These are phyloP conservation scores for Colletotrichum cordylinicola DNA, from an alignment of 2,329 filamentous ascomycete genomes.

Conservation along the genomic window DNA sequence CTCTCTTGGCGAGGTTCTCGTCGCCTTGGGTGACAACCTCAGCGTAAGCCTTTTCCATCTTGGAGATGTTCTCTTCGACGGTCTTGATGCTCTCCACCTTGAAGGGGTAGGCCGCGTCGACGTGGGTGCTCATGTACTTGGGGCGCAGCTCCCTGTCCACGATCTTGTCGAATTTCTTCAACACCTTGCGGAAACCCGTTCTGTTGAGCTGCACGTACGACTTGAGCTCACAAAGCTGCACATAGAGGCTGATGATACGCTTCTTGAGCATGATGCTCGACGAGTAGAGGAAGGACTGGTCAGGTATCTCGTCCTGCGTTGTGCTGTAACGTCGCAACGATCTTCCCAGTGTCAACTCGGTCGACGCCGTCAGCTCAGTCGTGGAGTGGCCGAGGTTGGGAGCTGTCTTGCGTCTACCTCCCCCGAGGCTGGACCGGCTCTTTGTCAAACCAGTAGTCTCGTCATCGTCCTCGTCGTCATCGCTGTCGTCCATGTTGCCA, in stretches of 20 bases:
- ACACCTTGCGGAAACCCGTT: conserved; percentile 93
- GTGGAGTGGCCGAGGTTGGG: conserved; percentile 44
- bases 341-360: conserved; percentile 56
- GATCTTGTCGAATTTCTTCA: conserved; percentile 99
- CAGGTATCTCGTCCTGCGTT: conserved; percentile 78
- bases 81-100: conserved; percentile 71
- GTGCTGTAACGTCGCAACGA: conserved; percentile 68
- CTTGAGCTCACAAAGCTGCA: conserved; percentile 92
- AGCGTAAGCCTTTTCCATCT: conserved; percentile 82
- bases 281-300: conserved; percentile 71
- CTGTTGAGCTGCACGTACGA: conserved; percentile 96
- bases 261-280: conserved; percentile 90
- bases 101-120: conserved; percentile 85
- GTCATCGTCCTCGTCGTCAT: conserved; percentile 69
- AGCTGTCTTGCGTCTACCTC: conserved; percentile 40
- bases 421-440: conserved; percentile 43
- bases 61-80: conserved; percentile 74
- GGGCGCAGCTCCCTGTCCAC: conserved; percentile 81
- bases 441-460: conserved; percentile 62
- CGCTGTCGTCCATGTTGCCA: conserved; percentile 66
- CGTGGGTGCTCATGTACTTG: conserved; percentile 75
- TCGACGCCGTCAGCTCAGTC: conserved; percentile 66
- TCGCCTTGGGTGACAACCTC: conserved; percentile 85
- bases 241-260: conserved; percentile 84
- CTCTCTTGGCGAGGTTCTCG: conserved; percentile 75